phyloP scores from a whole-genome alignment of 1,284 basidiomycete genomes.

The Sanghuangporus weigelae region DNA sequence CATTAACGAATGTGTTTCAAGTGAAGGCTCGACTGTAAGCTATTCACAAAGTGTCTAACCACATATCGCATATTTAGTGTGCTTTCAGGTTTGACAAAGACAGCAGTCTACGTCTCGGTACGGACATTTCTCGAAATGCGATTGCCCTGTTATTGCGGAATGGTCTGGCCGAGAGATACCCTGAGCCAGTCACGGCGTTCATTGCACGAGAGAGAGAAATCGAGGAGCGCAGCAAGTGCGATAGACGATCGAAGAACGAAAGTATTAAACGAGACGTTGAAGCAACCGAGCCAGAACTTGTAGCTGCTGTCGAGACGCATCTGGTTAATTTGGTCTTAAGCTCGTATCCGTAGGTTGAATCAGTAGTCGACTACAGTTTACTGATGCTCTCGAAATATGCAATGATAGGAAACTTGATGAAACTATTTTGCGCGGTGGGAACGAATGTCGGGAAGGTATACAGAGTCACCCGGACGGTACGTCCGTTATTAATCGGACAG shows the following conservation, averaged over 20 bases:
- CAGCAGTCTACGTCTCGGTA: constrained; percentile 26
- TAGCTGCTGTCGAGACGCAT: constrained; percentile 7
- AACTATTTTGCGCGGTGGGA: neutral
- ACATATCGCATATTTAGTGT: neutral
- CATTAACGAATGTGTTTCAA: neutral
- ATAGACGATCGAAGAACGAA: neutral
- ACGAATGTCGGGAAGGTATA: neutral
- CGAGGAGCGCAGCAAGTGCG: neutral
- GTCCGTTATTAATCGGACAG: neutral
- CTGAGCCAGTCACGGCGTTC: constrained; percentile 26
- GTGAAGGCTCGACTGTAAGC: constrained; percentile 19
- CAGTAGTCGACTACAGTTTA: neutral
- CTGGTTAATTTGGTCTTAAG: constrained; percentile 13
- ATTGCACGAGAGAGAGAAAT: constrained; percentile 17
- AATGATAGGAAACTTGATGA: constrained; percentile 3
- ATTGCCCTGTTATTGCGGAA: constrained; percentile 27
- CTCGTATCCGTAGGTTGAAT: constrained; percentile 18
- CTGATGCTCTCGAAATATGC: too few relatives aligned
- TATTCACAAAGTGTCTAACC: neutral
- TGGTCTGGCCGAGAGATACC: constrained; percentile 29
- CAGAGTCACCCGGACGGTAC: neutral
- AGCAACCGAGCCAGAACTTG: neutral
- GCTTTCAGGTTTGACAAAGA: neutral
- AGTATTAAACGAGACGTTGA: neutral
- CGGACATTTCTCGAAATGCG: constrained; percentile 25